These are phyloP conservation scores for Phaffomyces antillensis DNA, from an alignment of 805 yeast species.

Conservation along the genomic window DNA sequence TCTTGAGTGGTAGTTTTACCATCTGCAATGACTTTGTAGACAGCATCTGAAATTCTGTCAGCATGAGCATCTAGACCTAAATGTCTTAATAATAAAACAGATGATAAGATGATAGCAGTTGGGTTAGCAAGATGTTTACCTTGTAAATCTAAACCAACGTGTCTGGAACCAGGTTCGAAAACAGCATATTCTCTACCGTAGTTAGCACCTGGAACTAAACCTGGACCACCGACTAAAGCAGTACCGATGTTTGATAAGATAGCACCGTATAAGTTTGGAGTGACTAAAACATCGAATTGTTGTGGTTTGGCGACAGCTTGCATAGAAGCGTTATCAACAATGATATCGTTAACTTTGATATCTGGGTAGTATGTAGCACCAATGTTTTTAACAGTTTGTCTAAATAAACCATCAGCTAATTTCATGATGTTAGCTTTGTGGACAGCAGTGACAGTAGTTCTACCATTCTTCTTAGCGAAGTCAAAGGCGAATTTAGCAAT, in stretches of 20 bases:
- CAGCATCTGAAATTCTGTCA: conserved; percentile 81
- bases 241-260: conserved; percentile 97
- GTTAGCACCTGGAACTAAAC: conserved; percentile 97
- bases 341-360: conserved; percentile 80
- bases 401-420: conserved; percentile 96
- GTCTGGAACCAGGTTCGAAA: conserved; percentile 99
- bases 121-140: conserved; percentile 97
- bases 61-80: conserved; percentile 82
- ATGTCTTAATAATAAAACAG: conserved; percentile 90
- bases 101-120: conserved; percentile 91
- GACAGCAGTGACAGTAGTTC: conserved; percentile 90
- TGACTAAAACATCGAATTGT: conserved; percentile 95
- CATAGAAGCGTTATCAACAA: conserved; percentile 98
- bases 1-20: conserved; percentile 82
- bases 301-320: conserved; percentile 98
- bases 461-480: conserved; percentile 86
- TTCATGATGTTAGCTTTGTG: conserved; percentile 99
- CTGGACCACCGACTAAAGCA: conserved; percentile 95
- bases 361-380: conserved; percentile 83
- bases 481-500: conserved; percentile 96
- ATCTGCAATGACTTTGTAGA: conserved; percentile 83
- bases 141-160: conserved; percentile 94
- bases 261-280: conserved; percentile 98
- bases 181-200: conserved; percentile 97
- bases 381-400: conserved; percentile 84